phyloP scores from a whole-genome alignment of 2,329 filamentous ascomycete species.

The Cercospora brassicicola region DNA sequence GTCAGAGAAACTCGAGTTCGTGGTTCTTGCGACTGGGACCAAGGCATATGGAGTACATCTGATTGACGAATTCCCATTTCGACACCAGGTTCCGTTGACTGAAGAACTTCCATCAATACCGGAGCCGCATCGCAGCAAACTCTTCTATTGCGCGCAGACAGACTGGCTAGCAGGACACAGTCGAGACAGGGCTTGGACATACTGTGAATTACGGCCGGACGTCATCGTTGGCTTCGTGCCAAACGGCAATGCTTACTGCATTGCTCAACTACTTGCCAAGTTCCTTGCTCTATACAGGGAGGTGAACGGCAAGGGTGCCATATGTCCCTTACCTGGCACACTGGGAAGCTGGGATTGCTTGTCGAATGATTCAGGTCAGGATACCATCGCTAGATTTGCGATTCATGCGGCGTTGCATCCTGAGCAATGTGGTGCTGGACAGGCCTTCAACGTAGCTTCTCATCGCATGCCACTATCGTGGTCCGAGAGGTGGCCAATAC shows the following conservation, averaged over 20 bases:
- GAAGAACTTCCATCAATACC: constrained; percentile 38
- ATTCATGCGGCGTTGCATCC: constrained; percentile 27
- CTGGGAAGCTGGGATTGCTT: constrained; percentile 39
- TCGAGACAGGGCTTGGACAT: constrained; percentile 41
- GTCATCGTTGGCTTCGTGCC: constrained; percentile 44
- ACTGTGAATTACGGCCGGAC: constrained; percentile 42
- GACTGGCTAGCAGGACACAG: constrained; percentile 39
- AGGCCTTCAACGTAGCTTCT: constrained; percentile 32
- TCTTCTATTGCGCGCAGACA: constrained; percentile 43
- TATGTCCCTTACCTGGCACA: constrained; percentile 42
- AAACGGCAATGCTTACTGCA: constrained; percentile 42
- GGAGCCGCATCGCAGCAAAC: constrained; percentile 34
- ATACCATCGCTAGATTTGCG: constrained; percentile 37
- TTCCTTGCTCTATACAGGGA: neutral
- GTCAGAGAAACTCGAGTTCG: constrained; percentile 10
- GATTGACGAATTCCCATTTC: constrained; percentile 42
- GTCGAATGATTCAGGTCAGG: constrained; percentile 39
- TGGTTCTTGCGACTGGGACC: constrained; percentile 41
- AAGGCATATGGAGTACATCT: constrained; percentile 48
- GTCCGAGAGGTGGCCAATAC: constrained; percentile 31
- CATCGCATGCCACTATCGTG: constrained; percentile 22
- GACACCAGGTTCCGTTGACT: constrained; percentile 38
- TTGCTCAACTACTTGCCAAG: constrained; percentile 36
- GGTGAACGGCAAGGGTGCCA: constrained; percentile 24
- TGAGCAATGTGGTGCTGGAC: constrained; percentile 19